These are phyloP conservation scores for Pythium volutum DNA, from an alignment of 352 stramenopile genomes.

Conservation along the genomic window DNA sequence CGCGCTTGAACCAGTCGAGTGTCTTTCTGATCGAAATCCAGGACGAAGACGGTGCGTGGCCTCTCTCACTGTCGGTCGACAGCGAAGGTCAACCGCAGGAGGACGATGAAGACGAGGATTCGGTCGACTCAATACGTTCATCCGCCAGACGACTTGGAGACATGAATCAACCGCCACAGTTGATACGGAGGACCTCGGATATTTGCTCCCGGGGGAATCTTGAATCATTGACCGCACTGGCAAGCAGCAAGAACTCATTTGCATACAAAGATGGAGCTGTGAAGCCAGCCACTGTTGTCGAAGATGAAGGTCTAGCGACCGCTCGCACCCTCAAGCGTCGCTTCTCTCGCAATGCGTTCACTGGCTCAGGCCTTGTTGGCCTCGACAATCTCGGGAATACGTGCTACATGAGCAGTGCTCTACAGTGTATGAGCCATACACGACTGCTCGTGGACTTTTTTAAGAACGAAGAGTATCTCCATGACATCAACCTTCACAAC, in stretches of 20 bases:
- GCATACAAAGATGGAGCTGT: conserved; percentile 2
- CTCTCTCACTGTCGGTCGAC: conserved; percentile 60
- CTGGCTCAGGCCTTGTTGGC: conserved; percentile 81
- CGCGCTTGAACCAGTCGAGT: conserved; percentile 64
- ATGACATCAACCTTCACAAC: conserved; percentile 97
- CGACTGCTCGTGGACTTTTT: conserved; percentile 95
- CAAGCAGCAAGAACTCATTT: conserved; percentile 20
- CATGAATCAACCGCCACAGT: conserved; percentile 16
- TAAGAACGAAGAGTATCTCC: conserved; percentile 91
- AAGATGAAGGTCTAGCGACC: conserved; percentile 31
- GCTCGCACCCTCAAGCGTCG: conserved; percentile 47
- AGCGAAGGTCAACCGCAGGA: conserved; percentile 18
- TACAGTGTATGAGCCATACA: conserved; percentile 98
- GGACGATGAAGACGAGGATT: conserved; percentile 28
- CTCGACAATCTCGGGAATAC: conserved; percentile 97
- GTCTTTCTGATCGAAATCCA: conserved; percentile 83
- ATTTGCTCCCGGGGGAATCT: conserved; percentile 75
- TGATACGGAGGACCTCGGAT: conserved; percentile 61
- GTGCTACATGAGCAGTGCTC: conserved; percentile 97
- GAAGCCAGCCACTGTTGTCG: conserved; percentile 19
- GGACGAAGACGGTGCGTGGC: conserved; percentile 84
- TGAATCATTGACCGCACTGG: conserved; percentile 48
- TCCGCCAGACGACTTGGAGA: conserved; percentile 34
- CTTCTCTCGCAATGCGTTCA: conserved; percentile 77
- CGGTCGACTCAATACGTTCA: conserved; percentile 10